Percentiles rank a stretch among this genome's conserved stretches.
Evolutionary conservation across 2,329 filamentous ascomycete genomes (phyloP).

Genomic region (Alternaria arbusti): DNA sequence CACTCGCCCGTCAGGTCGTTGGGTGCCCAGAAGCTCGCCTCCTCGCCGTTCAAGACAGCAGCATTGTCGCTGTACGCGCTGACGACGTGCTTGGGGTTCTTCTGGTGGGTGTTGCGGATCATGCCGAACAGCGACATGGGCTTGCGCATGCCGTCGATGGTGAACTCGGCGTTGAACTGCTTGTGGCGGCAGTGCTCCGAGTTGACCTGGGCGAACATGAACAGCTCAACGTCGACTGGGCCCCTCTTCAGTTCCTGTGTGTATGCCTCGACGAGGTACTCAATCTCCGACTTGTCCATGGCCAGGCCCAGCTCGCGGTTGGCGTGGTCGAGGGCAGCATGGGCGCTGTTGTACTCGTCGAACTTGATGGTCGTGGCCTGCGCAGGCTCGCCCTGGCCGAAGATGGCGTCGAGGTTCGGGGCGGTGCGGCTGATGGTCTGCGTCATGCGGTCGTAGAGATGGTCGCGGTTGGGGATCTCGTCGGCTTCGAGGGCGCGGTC

Average conservation of each 20-base stretch:
- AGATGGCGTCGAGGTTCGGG: slow-evolving; percentile 78
- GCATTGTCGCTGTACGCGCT: slow-evolving; percentile 98
- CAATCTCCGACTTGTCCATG: slow-evolving; percentile 86
- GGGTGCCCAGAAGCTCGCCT: slow-evolving; percentile 83
- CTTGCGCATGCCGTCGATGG: slow-evolving; percentile 84
- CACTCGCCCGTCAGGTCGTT: slow-evolving; percentile 86
- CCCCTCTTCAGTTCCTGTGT: slow-evolving; percentile 67
- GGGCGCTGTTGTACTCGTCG: slow-evolving; percentile 67
- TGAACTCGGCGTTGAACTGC: slow-evolving; percentile 97
- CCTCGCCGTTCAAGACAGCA: slow-evolving; percentile 80
- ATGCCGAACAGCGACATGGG: slow-evolving; percentile 86
- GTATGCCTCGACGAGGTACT: slow-evolving; percentile 90
- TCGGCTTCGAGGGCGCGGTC: slow-evolving; percentile 59
- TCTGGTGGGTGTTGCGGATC: slow-evolving; percentile 93
- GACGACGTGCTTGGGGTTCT: slow-evolving; percentile 78
- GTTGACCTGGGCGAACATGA: slow-evolving; percentile 99
- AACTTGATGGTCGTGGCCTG: slow-evolving; percentile 78
- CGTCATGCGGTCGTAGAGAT: slow-evolving; percentile 94
- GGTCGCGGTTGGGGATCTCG: slow-evolving; percentile 67
- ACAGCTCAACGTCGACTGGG: slow-evolving; percentile 90
- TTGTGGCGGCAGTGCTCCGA: slow-evolving; percentile 91
- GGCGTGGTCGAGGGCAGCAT: slow-evolving; percentile 77
- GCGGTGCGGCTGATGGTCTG: slow-evolving; percentile 73
- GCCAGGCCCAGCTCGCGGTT: slow-evolving; percentile 86
- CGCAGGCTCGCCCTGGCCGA: slow-evolving; percentile 70